Base-by-base conservation (phyloP, 192 early-diverging fungal genomes). In the Coemansia sp. region DNA sequence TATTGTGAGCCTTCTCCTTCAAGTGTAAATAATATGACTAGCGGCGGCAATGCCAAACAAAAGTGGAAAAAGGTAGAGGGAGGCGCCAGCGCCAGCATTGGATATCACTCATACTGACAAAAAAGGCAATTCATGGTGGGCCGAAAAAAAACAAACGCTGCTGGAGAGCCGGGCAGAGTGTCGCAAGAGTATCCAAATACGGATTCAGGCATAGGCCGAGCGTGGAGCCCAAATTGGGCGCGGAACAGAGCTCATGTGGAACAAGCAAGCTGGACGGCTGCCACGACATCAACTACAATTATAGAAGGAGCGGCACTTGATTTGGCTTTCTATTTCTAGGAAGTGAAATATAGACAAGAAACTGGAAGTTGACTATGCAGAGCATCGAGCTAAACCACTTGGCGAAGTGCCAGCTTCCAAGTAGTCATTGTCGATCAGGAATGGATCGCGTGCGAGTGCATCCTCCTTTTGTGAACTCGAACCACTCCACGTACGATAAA, bases 61-160 rank as follows among this genome's bases (percentile, higher is more conserved):
- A 26, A 21, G 47, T 3, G 23, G 6, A 11, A 9, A 39, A 50
- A 26, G 21, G 23, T 23, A 50, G n/a, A 50, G 23, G 13, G 47
- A 10, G 47, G 47, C 23, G 47, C 23, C 47, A 21, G 23, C 47
- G 47, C 23, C 47, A 25, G 47, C 14, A 25, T 28, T 53, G 52
- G 52, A 53, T 53, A 53, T 53, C 50, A 53, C 50, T 53, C 50
- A 53, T 53, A 53, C 50, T 33, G 3, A 28, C 26, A 6, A 14
- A 16, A 53, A 53, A 33, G 23, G 50, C 50, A 53, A 31, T 33
- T 31, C 25, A 12, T 53, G 50, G 26, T 16, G 14, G 25, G 25
- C 13, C 13, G n/a, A n/a, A 52, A 53, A 53, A 53, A 6, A 53
- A 33, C 28, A 53, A 16, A 16, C 25, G 50, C 50, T 31, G 25